phyloP scores from a whole-genome alignment of 2,329 filamentous ascomycete species.

The Aureobasidium sp. region DNA sequence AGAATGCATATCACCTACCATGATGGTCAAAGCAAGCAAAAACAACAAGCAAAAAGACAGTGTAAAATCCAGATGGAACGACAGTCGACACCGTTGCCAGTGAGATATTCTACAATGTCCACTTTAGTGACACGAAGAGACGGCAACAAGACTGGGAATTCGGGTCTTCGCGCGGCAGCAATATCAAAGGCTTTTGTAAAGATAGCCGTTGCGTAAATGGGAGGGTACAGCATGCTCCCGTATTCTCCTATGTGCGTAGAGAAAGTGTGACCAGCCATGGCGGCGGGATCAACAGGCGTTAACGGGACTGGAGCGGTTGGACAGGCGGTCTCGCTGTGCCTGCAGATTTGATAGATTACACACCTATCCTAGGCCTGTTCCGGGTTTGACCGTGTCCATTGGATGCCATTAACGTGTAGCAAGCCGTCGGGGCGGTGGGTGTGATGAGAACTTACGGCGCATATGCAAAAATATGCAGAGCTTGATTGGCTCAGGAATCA shows the following conservation, averaged over 20 bases:
- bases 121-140: constrained; percentile 2
- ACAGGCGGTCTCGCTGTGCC: background rate
- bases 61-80: background rate
- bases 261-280: constrained; percentile 6
- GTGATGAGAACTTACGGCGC: constrained; percentile 1
- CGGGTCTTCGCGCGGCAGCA: constrained; percentile 11
- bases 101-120: constrained; percentile 5
- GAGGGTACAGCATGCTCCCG: background rate
- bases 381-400: background rate
- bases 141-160: background rate
- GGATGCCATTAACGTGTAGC: constrained; percentile 5
- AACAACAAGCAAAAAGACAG: background rate
- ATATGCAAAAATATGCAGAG: background rate
- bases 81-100: constrained; percentile 11
- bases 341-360: constrained; percentile 11
- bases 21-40: background rate
- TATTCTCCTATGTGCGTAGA: constrained; percentile 1
- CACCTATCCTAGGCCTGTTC: background rate
- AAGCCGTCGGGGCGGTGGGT: background rate
- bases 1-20: constrained; percentile 8
- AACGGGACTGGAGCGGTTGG: constrained; percentile 10
- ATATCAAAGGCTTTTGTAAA: constrained; percentile 10
- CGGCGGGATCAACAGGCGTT: constrained; percentile 6
- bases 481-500: constrained; percentile 6
- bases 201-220: background rate